Evolutionary conservation across 768 basidiomycete genomes (phyloP), one percentile per base, ranked within the genome.

Genomic region (Mycena leptocephala): DNA sequence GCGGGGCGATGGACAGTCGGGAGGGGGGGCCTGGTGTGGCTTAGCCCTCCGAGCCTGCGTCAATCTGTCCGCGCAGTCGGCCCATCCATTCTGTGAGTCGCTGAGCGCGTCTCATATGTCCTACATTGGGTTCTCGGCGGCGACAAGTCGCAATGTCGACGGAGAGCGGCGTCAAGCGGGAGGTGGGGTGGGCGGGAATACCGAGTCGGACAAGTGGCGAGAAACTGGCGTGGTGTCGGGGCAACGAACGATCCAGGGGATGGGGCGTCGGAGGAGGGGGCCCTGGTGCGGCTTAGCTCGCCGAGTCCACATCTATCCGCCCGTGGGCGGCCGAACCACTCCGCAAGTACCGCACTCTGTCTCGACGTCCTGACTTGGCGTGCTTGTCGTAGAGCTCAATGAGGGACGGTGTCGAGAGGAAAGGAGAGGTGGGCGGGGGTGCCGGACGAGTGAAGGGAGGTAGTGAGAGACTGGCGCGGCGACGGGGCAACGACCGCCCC

Each of bases 81-180:
- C 22, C 46, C 30, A 20, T 65, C 32, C 46, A 35, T 58, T 32
- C n/a, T 51, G 46, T 51, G n/a, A n/a, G 33, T 35, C 30, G 62
- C 62, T 64, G 62, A 20, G 43, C 46, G 30, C 16, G 13, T n/a
- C 18, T 43, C 41, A 20, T 30, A 7, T 32, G n/a, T 51, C 32
- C 46, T 26, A n/a, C 13, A 5, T 14, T 39, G 10, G 0, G 22
- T 20, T 64, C 62, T 18, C 5, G 48, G 11, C 48, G 61, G 14
- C 1, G 51, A 30, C 48, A 46, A 35, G 26, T 63, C 61, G 70
- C 41, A 11, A 26, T 6, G 43, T 72, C 62, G 33, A 64, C 71
- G 62, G 71, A 13, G 71, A 51, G 62, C 62, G 62, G 71, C 51
- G 62, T 56, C 62, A 62, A 72, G 51, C 18, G 62, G 71, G 30